These are phyloP conservation scores for Colletotrichum endophyticum DNA, from an alignment of 2,329 filamentous ascomycete genomes.

Conservation along the genomic window DNA sequence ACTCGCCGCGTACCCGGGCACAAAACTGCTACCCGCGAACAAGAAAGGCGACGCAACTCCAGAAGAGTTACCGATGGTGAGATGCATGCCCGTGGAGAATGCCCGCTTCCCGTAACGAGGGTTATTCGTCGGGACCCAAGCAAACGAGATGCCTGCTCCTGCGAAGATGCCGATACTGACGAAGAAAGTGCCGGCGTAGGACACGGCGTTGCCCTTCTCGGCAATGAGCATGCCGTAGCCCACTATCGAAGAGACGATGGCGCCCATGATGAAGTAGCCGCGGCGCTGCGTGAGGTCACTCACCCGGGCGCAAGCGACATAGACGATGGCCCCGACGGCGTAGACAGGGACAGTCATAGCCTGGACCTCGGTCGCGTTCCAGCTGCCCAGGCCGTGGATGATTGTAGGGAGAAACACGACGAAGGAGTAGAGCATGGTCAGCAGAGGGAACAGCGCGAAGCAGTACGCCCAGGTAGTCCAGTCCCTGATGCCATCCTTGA, in stretches of 20 bases:
- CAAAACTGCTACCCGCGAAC: slow-evolving; percentile 47
- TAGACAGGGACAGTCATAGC: slow-evolving; percentile 74
- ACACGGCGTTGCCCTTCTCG: background rate
- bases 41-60: slow-evolving; percentile 69
- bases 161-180: slow-evolving; percentile 40
- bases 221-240: slow-evolving; percentile 10
- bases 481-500: slow-evolving; percentile 32
- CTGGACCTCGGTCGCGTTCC: slow-evolving; percentile 63
- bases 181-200: slow-evolving; percentile 53
- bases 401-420: slow-evolving; percentile 48
- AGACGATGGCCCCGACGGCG: slow-evolving; percentile 64
- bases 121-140: slow-evolving; percentile 20
- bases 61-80: slow-evolving; percentile 36
- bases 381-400: slow-evolving; percentile 64
- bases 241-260: background rate
- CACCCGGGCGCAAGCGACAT: slow-evolving; percentile 60
- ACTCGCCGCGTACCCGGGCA: slow-evolving; percentile 56
- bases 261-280: slow-evolving; percentile 6
- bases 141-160: slow-evolving; percentile 4
- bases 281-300: slow-evolving; percentile 38
- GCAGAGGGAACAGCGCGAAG: slow-evolving; percentile 35
- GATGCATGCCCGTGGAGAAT: slow-evolving; percentile 13
- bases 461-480: slow-evolving; percentile 31
- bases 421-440: slow-evolving; percentile 35
- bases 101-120: slow-evolving; percentile 21